These are phyloP conservation scores for Colletotrichum tropicale DNA, from an alignment of 2,329 filamentous ascomycete genomes.

Conservation along the genomic window DNA sequence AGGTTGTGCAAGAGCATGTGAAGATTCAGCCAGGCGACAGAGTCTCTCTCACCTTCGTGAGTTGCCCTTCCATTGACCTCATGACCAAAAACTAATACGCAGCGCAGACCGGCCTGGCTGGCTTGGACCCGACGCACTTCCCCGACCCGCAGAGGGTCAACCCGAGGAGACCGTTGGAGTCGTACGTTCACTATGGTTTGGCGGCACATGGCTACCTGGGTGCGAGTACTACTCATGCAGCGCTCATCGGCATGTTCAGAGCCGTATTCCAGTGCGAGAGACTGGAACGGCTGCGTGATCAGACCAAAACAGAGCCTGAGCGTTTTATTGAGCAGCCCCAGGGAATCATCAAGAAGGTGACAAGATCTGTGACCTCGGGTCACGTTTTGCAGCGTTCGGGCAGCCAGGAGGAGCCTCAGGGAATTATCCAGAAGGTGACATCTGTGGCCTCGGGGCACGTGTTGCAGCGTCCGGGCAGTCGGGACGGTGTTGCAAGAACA, in stretches of 20 bases:
- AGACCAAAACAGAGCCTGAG: not conserved
- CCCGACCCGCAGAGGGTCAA: constrained; percentile 65
- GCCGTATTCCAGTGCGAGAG: constrained; percentile 66
- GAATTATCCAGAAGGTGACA: constrained; percentile 69
- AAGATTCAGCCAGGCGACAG: constrained; percentile 60
- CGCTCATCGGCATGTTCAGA: constrained; percentile 71
- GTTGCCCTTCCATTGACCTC: constrained; percentile 12
- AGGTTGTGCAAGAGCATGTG: constrained; percentile 34
- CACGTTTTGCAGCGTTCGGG: not conserved
- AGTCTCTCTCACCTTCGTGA: constrained; percentile 68
- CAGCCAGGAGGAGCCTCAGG: constrained; percentile 52
- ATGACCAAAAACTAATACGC: not conserved
- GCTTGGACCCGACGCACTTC: constrained; percentile 63
- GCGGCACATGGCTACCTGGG: constrained; percentile 70
- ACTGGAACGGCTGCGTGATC: constrained; percentile 55
- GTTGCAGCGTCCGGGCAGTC: not conserved
- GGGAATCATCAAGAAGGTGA: constrained; percentile 71
- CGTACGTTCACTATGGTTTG: constrained; percentile 68
- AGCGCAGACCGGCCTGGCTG: constrained; percentile 44
- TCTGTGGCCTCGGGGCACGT: not conserved
- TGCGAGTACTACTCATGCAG: constrained; percentile 62
- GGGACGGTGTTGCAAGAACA: constrained; percentile 28
- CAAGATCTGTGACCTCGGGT: constrained; percentile 15
- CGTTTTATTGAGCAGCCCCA: constrained; percentile 46
- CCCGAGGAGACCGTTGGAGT: constrained; percentile 65